Evolutionary conservation across 805 yeast genomes (phyloP).

Genomic region (Myxozyma neotropica): DNA sequence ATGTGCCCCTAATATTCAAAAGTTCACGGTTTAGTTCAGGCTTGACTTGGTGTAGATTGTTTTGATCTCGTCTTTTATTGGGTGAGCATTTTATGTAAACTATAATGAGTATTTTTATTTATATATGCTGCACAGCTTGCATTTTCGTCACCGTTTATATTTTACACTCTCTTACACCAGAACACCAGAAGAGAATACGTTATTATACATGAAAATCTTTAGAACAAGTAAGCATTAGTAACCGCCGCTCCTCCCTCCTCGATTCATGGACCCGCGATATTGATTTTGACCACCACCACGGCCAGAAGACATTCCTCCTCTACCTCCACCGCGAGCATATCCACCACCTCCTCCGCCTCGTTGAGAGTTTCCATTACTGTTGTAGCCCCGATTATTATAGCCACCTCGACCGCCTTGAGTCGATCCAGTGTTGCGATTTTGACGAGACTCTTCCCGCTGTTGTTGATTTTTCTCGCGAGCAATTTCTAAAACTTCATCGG

Average conservation of each 20-base stretch:
- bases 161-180: background rate
- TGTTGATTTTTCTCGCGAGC: slow-evolving; percentile 45
- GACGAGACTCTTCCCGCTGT: slow-evolving; percentile 42
- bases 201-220: background rate
- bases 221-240: background rate
- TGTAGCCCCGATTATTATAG: slow-evolving; percentile 22
- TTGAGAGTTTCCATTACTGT: slow-evolving; percentile 9
- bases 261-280: slow-evolving; percentile 1
- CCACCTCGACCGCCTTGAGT: slow-evolving; percentile 32
- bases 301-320: slow-evolving; percentile 18
- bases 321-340: slow-evolving; percentile 13
- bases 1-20: too few relatives aligned
- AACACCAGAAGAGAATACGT: background rate
- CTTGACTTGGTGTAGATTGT: background rate
- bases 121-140: too few relatives aligned
- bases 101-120: background rate
- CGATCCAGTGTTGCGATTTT: slow-evolving; percentile 24
- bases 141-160: background rate
- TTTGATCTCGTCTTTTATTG: background rate
- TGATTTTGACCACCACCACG: slow-evolving; percentile 21
- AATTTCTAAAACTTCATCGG: slow-evolving; percentile 45
- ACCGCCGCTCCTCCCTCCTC: slow-evolving; percentile 6
- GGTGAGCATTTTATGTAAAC: background rate
- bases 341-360: slow-evolving; percentile 24
- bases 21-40: too few relatives aligned